phyloP scores from a whole-genome alignment of 106 monocot species.

The Vanilla planifolia region DNA sequence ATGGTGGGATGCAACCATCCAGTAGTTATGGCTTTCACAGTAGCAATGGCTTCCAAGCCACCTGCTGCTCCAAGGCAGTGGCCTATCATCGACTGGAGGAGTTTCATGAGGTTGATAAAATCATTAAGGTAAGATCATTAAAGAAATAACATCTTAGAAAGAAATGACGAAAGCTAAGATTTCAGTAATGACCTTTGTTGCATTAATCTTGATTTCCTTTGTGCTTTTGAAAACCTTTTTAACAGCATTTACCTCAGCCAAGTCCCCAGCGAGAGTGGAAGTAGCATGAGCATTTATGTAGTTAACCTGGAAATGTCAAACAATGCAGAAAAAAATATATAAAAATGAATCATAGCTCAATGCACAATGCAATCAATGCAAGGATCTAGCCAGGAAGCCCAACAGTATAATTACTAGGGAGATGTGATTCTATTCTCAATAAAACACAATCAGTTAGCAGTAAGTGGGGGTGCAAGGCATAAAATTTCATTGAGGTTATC shows the following conservation, averaged over 20 bases:
- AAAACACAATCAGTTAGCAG: too few species aligned
- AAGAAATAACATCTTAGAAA: neutral
- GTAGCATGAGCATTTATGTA: constrained; percentile 99
- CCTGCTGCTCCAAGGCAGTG: constrained; percentile 97
- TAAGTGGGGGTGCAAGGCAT: too few species aligned
- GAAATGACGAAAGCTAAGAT: neutral
- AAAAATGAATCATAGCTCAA: neutral
- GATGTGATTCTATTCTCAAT: too few species aligned
- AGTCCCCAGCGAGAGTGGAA: constrained; percentile 92
- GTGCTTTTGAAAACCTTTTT: constrained; percentile 88
- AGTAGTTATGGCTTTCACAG: constrained; percentile 89
- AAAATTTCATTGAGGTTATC: too few species aligned
- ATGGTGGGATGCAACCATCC: constrained; percentile 90
- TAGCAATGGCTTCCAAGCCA: constrained; percentile 94
- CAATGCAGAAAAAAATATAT: neutral
- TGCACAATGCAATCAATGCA: too few species aligned
- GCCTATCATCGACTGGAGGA: constrained; percentile 89
- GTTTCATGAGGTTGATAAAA: constrained; percentile 4
- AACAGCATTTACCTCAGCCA: constrained; percentile 96
- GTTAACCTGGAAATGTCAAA: constrained; percentile 56
- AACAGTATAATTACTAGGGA: too few species aligned
- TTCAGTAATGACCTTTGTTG: constrained; percentile 58
- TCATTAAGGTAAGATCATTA: constrained; percentile 2
- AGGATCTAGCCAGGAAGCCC: too few species aligned
- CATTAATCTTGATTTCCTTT: constrained; percentile 84